Evolutionary conservation across 768 basidiomycete genomes (phyloP), one percentile per base, ranked within the genome.

Genomic region (Candolleomyces aberdarensis): DNA sequence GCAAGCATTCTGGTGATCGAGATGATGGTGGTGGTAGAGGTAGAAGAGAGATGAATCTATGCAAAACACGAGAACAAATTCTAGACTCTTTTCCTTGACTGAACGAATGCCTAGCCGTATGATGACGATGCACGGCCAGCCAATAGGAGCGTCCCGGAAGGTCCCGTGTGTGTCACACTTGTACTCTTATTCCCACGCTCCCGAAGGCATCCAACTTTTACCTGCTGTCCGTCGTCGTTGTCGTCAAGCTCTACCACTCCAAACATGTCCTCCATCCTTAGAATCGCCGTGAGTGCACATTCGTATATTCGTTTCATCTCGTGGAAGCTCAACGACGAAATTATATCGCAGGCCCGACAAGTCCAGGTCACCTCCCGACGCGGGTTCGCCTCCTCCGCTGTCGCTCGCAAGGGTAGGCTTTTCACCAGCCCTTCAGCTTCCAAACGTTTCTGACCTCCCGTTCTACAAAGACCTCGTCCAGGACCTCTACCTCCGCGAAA

Each of bases 401-500:
- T 78, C 65, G 70, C 80, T 59, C 87, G 86, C 71, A 88, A 84
- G 80, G 91, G 90, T 88, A 70, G 31, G 80, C 36, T 36, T 74
- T 57, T 46, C 20, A 59, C 11, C 55, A 58, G 64, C 64, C 65
- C 29, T 15, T 4, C 57, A 62, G 58, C 68, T 69, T 69, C 67
- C 50, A 61, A 58, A 32, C 62, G 66, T 70, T 66, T 75, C 75
- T 70, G 14, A 31, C 44, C 29, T 56, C n/a, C 2, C 76, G 78
- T 68, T 66, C 67, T 74, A 77, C 73, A 76, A 72, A 97, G 96
- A 97, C 80, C 80, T 96, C 71, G 82, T 98, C 57, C 92, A 96
- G 83, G 94, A 97, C 64, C 73, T 97, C 59, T 98, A 98, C 77
- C 67, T 98, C 66, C 87, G 83, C 70, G 91, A 96, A 79, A 82